These are phyloP conservation scores for Pseudocercospora cruenta DNA, from an alignment of 2,329 filamentous ascomycete genomes.

Conservation along the genomic window DNA sequence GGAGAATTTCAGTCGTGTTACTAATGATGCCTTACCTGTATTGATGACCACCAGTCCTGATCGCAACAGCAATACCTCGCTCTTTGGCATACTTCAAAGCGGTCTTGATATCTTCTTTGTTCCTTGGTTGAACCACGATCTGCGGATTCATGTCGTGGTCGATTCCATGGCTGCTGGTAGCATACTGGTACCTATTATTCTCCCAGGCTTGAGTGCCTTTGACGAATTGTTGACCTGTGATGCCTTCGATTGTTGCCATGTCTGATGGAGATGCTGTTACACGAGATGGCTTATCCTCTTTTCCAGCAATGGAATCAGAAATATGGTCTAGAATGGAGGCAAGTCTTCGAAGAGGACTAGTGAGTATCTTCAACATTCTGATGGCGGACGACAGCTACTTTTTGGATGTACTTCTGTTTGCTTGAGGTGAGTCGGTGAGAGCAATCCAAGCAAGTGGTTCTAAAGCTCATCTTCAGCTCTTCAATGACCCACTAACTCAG, in stretches of 20 bases:
- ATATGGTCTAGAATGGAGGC: not conserved
- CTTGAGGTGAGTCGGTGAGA: not conserved
- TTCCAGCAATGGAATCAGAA: not conserved
- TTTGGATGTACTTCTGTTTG: not conserved
- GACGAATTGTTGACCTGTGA: slow-evolving; percentile 4
- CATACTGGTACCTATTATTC: slow-evolving; percentile 17
- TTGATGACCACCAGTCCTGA: slow-evolving; percentile 55
- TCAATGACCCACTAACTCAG: not conserved
- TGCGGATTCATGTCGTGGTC: slow-evolving; percentile 40
- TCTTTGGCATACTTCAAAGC: slow-evolving; percentile 48
- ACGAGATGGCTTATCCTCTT: not conserved
- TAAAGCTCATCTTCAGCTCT: not conserved
- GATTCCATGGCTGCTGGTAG: slow-evolving; percentile 6
- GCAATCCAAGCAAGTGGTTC: not conserved
- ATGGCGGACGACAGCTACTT: not conserved
- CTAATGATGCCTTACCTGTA: slow-evolving; percentile 40
- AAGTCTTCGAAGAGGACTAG: not conserved
- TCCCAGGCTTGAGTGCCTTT: slow-evolving; percentile 11
- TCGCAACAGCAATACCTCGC: slow-evolving; percentile 48
- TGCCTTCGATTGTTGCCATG: slow-evolving; percentile 10
- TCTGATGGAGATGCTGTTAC: not conserved
- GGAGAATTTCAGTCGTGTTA: not conserved
- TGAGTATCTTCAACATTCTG: not conserved
- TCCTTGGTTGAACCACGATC: slow-evolving; percentile 50
- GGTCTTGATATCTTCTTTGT: slow-evolving; percentile 48